Conservation (phyloP, 1,284 basidiomycete species). For the Rhodotorula sp. region DNA sequence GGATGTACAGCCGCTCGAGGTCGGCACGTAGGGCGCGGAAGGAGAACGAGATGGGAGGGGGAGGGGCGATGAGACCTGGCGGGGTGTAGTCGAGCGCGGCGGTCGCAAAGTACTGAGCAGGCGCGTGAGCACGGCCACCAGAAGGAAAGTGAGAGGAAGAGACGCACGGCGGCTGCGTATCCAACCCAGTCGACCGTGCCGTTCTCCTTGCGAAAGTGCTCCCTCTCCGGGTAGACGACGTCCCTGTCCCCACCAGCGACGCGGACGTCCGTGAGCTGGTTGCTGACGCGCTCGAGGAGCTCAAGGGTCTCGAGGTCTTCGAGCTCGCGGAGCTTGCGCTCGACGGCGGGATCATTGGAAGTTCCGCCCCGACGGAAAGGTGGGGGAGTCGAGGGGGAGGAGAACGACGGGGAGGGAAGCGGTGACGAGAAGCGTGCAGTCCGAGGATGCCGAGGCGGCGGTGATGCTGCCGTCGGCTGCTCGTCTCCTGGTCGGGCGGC, state of each 20-base stretch:
- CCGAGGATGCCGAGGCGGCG: neutral
- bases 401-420: neutral
- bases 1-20: slow-evolving; percentile 33
- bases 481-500: neutral
- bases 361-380: neutral
- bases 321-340: slow-evolving; percentile 25
- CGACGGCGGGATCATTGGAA: neutral
- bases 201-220: neutral
- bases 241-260: neutral
- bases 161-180: slow-evolving; percentile 19
- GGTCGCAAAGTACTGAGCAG: slow-evolving; percentile 8
- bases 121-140: neutral
- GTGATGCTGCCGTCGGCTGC: neutral
- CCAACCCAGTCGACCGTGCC: slow-evolving; percentile 16
- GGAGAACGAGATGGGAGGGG: slow-evolving; percentile 6
- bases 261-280: slow-evolving; percentile 23
- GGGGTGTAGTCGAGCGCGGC: slow-evolving; percentile 3
- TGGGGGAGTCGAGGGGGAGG: neutral
- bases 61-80: slow-evolving; percentile 14
- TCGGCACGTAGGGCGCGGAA: slow-evolving; percentile 13
- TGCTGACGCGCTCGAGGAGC: slow-evolving; percentile 28
- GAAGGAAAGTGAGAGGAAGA: neutral
- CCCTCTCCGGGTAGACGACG: slow-evolving; percentile 6
- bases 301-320: slow-evolving; percentile 29
- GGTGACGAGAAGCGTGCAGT: neutral